A percentile compares a stretch with the other conserved stretches of the same genome.
Evolutionary conservation across 176 grass and related monocot species (phyloP).

Genomic region (Metroxylon sagu): DNA sequence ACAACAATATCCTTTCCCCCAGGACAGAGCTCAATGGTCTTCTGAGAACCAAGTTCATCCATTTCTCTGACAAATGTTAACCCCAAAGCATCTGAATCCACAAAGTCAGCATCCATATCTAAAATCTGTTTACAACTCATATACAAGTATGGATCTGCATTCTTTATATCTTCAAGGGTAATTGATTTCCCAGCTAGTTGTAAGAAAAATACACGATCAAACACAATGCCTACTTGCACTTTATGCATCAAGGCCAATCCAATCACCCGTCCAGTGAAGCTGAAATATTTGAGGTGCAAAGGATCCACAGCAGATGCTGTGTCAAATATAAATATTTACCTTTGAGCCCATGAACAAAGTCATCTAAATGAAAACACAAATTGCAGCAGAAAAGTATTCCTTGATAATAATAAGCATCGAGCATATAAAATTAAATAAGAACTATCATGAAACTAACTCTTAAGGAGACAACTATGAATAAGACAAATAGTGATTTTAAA

Average conservation of each 20-base stretch:
- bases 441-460: too few relatives aligned
- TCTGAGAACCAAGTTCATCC: constrained; percentile 61
- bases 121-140: constrained; percentile 78
- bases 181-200: constrained; percentile 75
- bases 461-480: too few relatives aligned
- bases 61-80: constrained; percentile 78
- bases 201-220: constrained; percentile 75
- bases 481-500: too few relatives aligned
- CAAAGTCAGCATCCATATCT: constrained; percentile 70
- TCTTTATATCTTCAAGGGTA: constrained; percentile 75
- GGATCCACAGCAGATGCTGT: constrained; percentile 89
- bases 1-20: constrained; percentile 76
- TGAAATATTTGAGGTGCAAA: constrained; percentile 84
- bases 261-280: constrained; percentile 82
- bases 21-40: constrained; percentile 62
- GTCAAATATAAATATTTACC: background rate
- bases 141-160: constrained; percentile 74
- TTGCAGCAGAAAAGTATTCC: too few relatives aligned
- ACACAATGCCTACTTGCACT: constrained; percentile 84
- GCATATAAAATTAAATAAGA: too few relatives aligned
- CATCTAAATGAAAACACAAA: too few relatives aligned
- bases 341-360: too few relatives aligned
- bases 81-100: constrained; percentile 62
- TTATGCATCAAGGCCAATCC: constrained; percentile 94
- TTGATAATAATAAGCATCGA: too few relatives aligned